Base-by-base conservation (phyloP, 768 basidiomycete genomes). In the Pulveroboletus sp. region DNA sequence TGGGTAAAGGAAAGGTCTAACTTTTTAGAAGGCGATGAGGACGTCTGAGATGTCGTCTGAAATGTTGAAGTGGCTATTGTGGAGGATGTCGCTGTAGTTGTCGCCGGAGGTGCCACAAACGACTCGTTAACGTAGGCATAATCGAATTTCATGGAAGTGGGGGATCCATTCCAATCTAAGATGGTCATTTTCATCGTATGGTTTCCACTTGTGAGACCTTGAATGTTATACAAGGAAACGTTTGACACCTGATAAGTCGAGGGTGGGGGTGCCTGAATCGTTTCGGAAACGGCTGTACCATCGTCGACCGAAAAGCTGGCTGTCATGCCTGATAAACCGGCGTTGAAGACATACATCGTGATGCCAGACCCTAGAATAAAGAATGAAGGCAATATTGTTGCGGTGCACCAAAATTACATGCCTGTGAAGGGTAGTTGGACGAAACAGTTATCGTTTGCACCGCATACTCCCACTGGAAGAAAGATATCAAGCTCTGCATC, bases 81-180 rank as follows among this genome's bases (percentile, higher is more conserved):
- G 6, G 26, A 24, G 1, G 58, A 18, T 15, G 43, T 24, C 2
- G 44, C 18, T 14, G 57, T 32, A 2, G 56, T 53, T 5, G 49
- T 47, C 8, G 24, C 8, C 5, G 50, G 45, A 15, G 42, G 6
- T 28, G 46, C 50, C 28, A 61, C 54, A 3, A 60, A 46, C 26
- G 64, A 48, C 47, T 64, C 58, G 13, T 64, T 64, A 21, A 64
- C 28, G 14, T 46, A 33, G 41, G 62, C 64, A 39, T 66, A 63
- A 32, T 64, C 62, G 13, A 65, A 66, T 27, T 63, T 58, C 63
- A 64, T 60, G 15, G 53, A 57, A 14, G 57, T 62, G 18, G n/a
- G 10, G 2, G 3, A 6, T 4, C 47, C 53, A 6, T 46, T 30
- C 62, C 63, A 66, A 39, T 58, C 30, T 36, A 64, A 27, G 3